Conservation (phyloP, 495 filamentous ascomycete species). For the Penicillium silybi region DNA sequence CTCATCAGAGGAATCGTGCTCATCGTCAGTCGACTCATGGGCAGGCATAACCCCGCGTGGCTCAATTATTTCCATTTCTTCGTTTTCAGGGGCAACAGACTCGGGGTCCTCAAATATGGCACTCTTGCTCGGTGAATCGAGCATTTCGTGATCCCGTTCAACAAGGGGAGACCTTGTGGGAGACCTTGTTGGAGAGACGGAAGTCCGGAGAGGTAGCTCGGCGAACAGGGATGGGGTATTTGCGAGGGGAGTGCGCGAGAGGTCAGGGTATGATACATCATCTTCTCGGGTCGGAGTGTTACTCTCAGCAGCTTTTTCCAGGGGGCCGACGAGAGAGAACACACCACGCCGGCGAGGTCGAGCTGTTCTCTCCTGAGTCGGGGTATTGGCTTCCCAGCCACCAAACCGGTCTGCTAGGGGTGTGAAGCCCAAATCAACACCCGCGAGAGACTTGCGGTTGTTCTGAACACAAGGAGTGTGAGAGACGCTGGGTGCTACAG, state of each 20-base stretch:
- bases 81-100: neutral
- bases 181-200: constrained; percentile 2
- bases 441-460: constrained; percentile 23
- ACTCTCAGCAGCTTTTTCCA: constrained; percentile 10
- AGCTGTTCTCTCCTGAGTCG: constrained; percentile 37
- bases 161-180: constrained; percentile 1
- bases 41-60: neutral
- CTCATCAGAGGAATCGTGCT: constrained; percentile 8
- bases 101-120: constrained; percentile 26
- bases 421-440: constrained; percentile 50
- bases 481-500: constrained; percentile 16
- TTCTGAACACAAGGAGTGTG: constrained; percentile 15
- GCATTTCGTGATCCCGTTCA: constrained; percentile 1
- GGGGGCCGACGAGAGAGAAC: constrained; percentile 43
- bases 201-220: constrained; percentile 11
- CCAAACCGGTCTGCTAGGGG: constrained; percentile 57
- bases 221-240: constrained; percentile 14
- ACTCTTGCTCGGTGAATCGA: constrained; percentile 11
- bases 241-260: constrained; percentile 17
- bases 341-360: constrained; percentile 36
- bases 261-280: constrained; percentile 25
- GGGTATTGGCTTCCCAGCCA: constrained; percentile 54
- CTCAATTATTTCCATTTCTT: neutral
- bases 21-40: constrained; percentile 1
- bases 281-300: constrained; percentile 5